Percentiles rank a stretch among this genome's conserved stretches.
These are phyloP conservation scores for Myrica gale DNA, from an alignment of 306 rosid species.

Conservation along the genomic window DNA sequence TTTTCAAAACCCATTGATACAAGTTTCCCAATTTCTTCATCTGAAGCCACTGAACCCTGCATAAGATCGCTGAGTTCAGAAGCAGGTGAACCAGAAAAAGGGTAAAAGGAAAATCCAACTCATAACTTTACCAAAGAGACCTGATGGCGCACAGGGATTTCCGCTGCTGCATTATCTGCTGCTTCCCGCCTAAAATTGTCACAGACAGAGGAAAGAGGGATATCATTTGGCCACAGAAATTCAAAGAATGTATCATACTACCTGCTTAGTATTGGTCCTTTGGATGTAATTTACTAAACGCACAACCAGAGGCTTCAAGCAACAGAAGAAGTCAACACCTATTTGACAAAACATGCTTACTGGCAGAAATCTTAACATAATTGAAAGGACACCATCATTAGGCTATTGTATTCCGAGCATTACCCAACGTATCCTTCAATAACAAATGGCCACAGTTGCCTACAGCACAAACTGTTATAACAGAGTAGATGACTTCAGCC, in stretches of 20 bases:
- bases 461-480: not conserved
- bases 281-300: not conserved
- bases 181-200: slow-evolving; percentile 49
- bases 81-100: slow-evolving; percentile 26
- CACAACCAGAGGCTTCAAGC: not conserved
- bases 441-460: too few relatives aligned
- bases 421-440: not conserved
- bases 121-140: slow-evolving; percentile 32
- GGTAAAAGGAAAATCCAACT: slow-evolving; percentile 15
- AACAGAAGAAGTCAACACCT: not conserved
- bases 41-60: slow-evolving; percentile 69
- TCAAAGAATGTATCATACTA: not conserved
- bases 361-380: not conserved
- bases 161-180: slow-evolving; percentile 37
- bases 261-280: not conserved
- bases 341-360: not conserved
- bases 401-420: not conserved
- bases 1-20: slow-evolving; percentile 95
- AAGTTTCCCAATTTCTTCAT: slow-evolving; percentile 71
- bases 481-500: not conserved
- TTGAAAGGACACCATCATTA: not conserved
- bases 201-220: slow-evolving; percentile 20
- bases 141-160: slow-evolving; percentile 60
- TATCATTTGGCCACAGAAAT: slow-evolving; percentile 20
- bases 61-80: slow-evolving; percentile 25